Evolutionary conservation across 139 green algal species (phyloP).

Genomic region (Tetradesmus lagerheimii): DNA sequence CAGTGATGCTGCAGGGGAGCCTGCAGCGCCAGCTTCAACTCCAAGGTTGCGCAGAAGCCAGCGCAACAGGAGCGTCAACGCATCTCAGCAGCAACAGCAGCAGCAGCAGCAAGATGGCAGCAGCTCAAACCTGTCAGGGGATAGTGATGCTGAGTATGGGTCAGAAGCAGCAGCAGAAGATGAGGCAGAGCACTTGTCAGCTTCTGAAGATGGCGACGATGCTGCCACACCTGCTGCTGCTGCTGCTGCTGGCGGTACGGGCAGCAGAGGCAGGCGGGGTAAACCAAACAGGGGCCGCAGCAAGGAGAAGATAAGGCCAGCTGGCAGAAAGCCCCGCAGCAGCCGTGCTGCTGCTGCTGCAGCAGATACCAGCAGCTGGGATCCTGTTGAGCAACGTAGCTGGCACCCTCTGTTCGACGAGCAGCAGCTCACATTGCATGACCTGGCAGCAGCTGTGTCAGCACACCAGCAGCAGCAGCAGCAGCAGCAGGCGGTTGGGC

Average conservation of each 20-base stretch:
- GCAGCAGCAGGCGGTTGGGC: background rate
- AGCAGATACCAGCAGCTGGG: conserved; percentile 17
- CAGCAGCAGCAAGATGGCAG: conserved; percentile 16
- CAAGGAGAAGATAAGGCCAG: conserved; percentile 5
- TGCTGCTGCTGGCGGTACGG: background rate
- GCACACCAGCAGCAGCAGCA: background rate
- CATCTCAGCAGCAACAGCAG: conserved; percentile 32
- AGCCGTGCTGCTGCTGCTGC: background rate
- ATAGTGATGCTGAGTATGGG: background rate
- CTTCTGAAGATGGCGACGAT: background rate
- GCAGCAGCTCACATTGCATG: conserved; percentile 1
- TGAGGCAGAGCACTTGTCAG: background rate
- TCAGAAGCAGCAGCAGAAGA: conserved; percentile 38
- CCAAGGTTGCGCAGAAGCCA: background rate
- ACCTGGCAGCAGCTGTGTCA: conserved; percentile 34
- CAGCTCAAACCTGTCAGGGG: background rate
- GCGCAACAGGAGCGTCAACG: conserved; percentile 12
- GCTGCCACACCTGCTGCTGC: background rate
- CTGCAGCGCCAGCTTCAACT: background rate
- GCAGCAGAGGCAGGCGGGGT: background rate
- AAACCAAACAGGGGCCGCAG: background rate
- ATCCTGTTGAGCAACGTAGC: conserved; percentile 27
- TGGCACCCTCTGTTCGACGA: conserved; percentile 52
- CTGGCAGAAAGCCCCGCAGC: background rate
- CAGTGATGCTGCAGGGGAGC: background rate